These are phyloP conservation scores for Platismatia glauca DNA, from an alignment of 495 filamentous ascomycete species.

Conservation along the genomic window DNA sequence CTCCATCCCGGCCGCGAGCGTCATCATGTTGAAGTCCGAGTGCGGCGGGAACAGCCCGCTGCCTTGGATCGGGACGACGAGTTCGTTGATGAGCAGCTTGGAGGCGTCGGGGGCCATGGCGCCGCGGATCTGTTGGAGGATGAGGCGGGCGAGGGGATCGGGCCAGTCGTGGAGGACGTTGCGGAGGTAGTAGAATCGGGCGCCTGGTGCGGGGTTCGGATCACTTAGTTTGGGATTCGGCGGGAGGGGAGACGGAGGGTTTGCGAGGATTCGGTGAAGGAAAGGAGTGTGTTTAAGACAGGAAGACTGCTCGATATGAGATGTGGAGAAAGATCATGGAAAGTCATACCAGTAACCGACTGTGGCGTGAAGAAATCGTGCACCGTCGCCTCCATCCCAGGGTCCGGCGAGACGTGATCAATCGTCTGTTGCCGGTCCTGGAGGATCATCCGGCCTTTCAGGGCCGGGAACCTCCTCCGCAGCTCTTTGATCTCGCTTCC, in stretches of 20 bases:
- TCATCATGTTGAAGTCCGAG: slow-evolving; percentile 31
- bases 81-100: slow-evolving; percentile 40
- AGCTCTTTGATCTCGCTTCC: not conserved
- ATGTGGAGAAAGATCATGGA: not conserved
- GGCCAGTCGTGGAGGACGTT: slow-evolving; percentile 41
- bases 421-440: slow-evolving; percentile 21
- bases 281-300: not conserved
- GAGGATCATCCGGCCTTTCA: slow-evolving; percentile 31
- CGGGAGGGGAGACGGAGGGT: not conserved
- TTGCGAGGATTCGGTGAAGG: not conserved
- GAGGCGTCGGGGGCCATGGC: slow-evolving; percentile 37
- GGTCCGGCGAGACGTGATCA: slow-evolving; percentile 21
- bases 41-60: slow-evolving; percentile 20
- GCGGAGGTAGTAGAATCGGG: slow-evolving; percentile 43
- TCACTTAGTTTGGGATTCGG: too few relatives aligned
- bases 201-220: slow-evolving; percentile 23
- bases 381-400: slow-evolving; percentile 36
- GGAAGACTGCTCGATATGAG: not conserved
- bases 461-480: not conserved
- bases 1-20: slow-evolving; percentile 21
- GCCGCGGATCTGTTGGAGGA: slow-evolving; percentile 29
- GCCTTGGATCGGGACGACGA: slow-evolving; percentile 29
- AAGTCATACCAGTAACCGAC: slow-evolving; percentile 18
- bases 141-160: slow-evolving; percentile 34
- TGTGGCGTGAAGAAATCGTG: slow-evolving; percentile 42